Evolutionary conservation across 140 eudicot species (phyloP), one percentile per base, ranked within the genome.

Genomic region (Cichorium intybus): DNA sequence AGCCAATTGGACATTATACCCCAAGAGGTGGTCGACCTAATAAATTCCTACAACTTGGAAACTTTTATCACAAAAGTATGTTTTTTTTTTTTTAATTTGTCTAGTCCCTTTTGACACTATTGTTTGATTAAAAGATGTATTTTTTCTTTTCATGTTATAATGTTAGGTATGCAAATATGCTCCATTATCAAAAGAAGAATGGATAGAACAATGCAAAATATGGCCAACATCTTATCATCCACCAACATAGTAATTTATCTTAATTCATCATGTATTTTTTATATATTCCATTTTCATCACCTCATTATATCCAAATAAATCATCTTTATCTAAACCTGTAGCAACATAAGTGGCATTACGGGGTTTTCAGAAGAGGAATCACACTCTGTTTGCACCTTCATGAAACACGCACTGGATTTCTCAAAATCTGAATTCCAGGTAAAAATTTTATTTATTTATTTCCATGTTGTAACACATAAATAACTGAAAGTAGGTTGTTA

Each of bases 221-320:
- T 91, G 98, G 98, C 98, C 96, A 48, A 87, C 98, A 39, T 91
- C 98, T 50, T 91, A 73, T 72, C 96, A 91, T 70, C 98, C 96
- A 45, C 98, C 96, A 58, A 87, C 95, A 64, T 91, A 85, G 97
- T 90, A 72, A 62, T 34, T 20, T 24, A 22, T 55, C 49, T 53
- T 37, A 23, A 50, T 43, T 69, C 26, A 20, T 24, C 34, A n/a
- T 22, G 12, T 15, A 6, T 50, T 27, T n/a, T n/a, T n/a, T n/a
- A n/a, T n/a, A n/a, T 45, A 35, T 15, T 60, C 39, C 41, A 20
- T 39, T 39, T 62, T 51, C 56, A 39, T 72, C 57, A 62, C n/a
- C n/a, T n/a, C n/a, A 24, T 39, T 9, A 10, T 45, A 49, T 26
- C 57, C 26, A 41, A 69, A 39, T 6, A 9, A 52, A 20, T 62